A percentile compares a stretch with the other conserved stretches of the same genome.
These are phyloP conservation scores for Ligustrum vulgare DNA, from an alignment of 257 asterid species.

Conservation along the genomic window DNA sequence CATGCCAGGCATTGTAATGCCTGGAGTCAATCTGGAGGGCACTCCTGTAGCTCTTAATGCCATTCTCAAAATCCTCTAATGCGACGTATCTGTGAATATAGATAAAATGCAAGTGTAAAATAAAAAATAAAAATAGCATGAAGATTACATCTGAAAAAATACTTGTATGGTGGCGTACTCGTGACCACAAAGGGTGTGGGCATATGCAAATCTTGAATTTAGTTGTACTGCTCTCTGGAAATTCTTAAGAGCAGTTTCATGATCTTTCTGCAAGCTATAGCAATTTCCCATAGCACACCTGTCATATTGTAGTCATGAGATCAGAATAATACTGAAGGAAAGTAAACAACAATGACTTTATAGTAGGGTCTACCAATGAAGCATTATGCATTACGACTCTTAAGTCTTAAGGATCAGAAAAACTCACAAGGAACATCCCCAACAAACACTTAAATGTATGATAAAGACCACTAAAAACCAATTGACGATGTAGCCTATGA, in stretches of 20 bases:
- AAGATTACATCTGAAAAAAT: slow-evolving; percentile 17
- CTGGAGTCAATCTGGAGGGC: slow-evolving; percentile 83
- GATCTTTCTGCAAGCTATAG: slow-evolving; percentile 95
- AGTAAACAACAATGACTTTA: background rate
- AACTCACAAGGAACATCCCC: background rate
- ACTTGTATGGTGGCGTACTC: slow-evolving; percentile 53
- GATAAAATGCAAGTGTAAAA: slow-evolving; percentile 16
- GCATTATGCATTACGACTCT: background rate
- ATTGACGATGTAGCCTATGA: background rate
- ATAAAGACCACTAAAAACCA: background rate
- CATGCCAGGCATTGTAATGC: slow-evolving; percentile 99
- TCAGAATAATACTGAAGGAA: slow-evolving; percentile 11
- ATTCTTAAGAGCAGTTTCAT: slow-evolving; percentile 86
- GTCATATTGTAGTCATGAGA: slow-evolving; percentile 30
- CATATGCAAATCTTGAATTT: slow-evolving; percentile 84
- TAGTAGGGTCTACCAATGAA: background rate
- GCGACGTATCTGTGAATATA: slow-evolving; percentile 69
- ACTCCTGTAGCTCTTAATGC: slow-evolving; percentile 77
- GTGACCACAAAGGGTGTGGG: slow-evolving; percentile 92
- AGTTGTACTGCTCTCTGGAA: slow-evolving; percentile 94
- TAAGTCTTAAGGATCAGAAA: slow-evolving; percentile 17
- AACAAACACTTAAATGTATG: background rate
- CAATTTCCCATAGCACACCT: slow-evolving; percentile 98
- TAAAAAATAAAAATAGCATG: background rate
- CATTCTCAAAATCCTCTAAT: slow-evolving; percentile 90